Evolutionary conservation across 2,329 filamentous ascomycete species (phyloP), one percentile per base, ranked within the genome.

Genomic region (Bipolaris sorokiniana): DNA sequence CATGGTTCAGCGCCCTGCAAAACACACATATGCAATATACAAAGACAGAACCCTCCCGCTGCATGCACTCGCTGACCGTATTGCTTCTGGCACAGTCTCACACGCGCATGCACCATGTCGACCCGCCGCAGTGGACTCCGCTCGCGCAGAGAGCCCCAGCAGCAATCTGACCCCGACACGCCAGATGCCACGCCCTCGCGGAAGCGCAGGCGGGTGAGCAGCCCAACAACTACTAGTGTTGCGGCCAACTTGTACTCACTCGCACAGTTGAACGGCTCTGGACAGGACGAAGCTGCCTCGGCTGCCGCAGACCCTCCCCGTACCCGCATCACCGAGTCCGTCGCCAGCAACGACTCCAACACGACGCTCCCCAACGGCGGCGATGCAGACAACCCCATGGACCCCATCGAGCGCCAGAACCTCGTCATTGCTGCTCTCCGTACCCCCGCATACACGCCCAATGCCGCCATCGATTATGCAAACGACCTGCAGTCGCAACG

Each of bases 381-480:
- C 33, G 72, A 75, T 48, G 59, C 63, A 41, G 72, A 76, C 33
- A 65, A 62, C 23, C 61, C 69, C n/a, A 22, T 56, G 31, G 70
- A 74, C 52, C 70, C 72, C 15, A 61, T 75, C 3, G 74, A 76
- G 58, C 67, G 72, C 58, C 74, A 77, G 60, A 76, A 76, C 51
- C 59, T 69, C 26, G 69, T 76, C 33, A 76, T 76, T 31, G 68
- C 76, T 51, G 74, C 77, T 42, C 73, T 83, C 52, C 77, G 76
- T 59, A 72, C 78, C 20, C 78, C 81, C 16, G 71, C 75, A 47
- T 80, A 81, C 63, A 73, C 83, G 2, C 80, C 89, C 1, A 84
- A 87, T 59, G 81, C 83, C n/a, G 74, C 81, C 1, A 70, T 87
- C 38, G 78, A 84, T 45, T 89, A 86, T 64, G 82, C 82, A 1